Evolutionary conservation across 2,329 filamentous ascomycete genomes (phyloP).

Genomic region (Cladorrhinum sp.): DNA sequence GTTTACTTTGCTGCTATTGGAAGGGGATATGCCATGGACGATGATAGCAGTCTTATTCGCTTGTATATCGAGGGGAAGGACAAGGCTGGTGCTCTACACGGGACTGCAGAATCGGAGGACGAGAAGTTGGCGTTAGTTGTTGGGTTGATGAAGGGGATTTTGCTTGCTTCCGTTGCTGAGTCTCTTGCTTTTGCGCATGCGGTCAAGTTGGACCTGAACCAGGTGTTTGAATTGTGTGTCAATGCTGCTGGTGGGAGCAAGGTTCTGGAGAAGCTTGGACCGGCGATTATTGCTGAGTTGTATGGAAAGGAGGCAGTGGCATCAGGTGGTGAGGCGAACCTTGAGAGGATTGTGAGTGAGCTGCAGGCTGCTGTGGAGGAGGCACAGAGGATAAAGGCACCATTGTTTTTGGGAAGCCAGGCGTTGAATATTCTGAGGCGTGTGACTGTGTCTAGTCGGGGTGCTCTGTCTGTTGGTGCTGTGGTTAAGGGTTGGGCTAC

Average conservation of each 20-base stretch:
- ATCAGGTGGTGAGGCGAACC: conserved; percentile 20
- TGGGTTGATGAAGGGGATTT: conserved; percentile 41
- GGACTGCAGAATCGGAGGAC: conserved; percentile 32
- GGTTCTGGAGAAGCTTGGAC: conserved; percentile 38
- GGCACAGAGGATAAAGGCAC: conserved; percentile 41
- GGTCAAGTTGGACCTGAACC: conserved; percentile 43
- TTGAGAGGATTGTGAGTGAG: conserved; percentile 31
- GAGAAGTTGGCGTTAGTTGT: conserved; percentile 39
- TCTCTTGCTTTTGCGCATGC: conserved; percentile 40
- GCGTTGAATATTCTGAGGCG: conserved; percentile 38
- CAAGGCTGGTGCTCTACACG: conserved; percentile 32
- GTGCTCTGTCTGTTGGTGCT: conserved; percentile 23
- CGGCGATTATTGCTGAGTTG: conserved; percentile 38
- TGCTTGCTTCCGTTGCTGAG: conserved; percentile 43
- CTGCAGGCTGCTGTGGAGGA: conserved; percentile 41
- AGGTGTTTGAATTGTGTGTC: conserved; percentile 44
- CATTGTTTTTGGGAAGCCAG: conserved; percentile 40
- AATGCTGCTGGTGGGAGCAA: conserved; percentile 44
- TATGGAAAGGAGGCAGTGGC: conserved; percentile 26
- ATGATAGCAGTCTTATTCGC: conserved; percentile 43
- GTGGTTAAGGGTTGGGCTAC: conserved; percentile 29
- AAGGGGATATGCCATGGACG: conserved; percentile 50
- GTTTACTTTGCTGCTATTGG: conserved; percentile 59
- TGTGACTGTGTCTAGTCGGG: conserved; percentile 27
- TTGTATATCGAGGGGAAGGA: conserved; percentile 41